Conservation (phyloP, 2,329 filamentous ascomycete species). For the Trichoderma sp. region DNA sequence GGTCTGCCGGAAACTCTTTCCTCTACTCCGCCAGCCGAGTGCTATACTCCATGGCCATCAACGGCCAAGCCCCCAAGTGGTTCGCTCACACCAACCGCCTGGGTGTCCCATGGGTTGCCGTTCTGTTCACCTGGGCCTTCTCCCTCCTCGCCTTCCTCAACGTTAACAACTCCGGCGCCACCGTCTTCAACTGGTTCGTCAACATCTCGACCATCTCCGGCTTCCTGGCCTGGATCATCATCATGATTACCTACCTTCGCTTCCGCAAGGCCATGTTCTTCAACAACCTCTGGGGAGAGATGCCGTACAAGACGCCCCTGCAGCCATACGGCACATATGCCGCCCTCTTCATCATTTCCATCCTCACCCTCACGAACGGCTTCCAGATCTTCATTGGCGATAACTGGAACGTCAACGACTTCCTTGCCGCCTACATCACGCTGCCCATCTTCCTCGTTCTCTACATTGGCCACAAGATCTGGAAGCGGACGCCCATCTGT, state of each 20-base stretch:
- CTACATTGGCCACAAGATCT: slow-evolving; percentile 63
- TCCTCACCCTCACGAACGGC: slow-evolving; percentile 73
- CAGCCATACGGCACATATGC: slow-evolving; percentile 68
- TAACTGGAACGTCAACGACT: slow-evolving; percentile 64
- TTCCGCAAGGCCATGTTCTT: slow-evolving; percentile 59
- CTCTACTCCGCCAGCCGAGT: slow-evolving; percentile 70
- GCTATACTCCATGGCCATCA: slow-evolving; percentile 68
- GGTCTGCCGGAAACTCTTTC: slow-evolving; percentile 63
- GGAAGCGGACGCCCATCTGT: slow-evolving; percentile 48
- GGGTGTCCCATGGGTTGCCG: slow-evolving; percentile 62
- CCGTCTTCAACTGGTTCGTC: slow-evolving; percentile 71
- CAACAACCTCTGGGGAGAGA: slow-evolving; percentile 52
- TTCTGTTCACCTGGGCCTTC: slow-evolving; percentile 59
- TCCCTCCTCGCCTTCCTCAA: slow-evolving; percentile 72
- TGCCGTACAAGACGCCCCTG: slow-evolving; percentile 56
- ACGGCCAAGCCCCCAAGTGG: slow-evolving; percentile 64
- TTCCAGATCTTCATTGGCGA: slow-evolving; percentile 72
- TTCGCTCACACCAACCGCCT: slow-evolving; percentile 62
- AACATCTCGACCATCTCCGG: slow-evolving; percentile 68
- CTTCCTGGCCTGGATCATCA: slow-evolving; percentile 62
- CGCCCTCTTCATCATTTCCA: slow-evolving; percentile 57
- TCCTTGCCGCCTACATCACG: slow-evolving; percentile 66
- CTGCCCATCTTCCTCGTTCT: slow-evolving; percentile 62
- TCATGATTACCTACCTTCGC: slow-evolving; percentile 61
- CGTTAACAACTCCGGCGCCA: slow-evolving; percentile 61